Conservation (phyloP, 2,329 filamentous ascomycete species). For the Penicillium brasilianum region DNA sequence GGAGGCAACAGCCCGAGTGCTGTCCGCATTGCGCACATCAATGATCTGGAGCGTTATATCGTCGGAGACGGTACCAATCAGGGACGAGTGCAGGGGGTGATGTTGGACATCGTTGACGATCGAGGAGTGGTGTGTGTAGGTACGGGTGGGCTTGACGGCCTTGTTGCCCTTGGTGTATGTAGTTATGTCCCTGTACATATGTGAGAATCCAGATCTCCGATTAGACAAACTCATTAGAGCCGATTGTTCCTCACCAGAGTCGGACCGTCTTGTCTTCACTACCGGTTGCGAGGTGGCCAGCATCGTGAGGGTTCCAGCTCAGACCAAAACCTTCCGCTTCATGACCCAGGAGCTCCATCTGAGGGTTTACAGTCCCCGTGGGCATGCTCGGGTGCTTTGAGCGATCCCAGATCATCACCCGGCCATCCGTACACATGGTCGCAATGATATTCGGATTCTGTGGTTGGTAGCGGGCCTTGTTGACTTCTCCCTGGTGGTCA, state of each 20-base stretch:
- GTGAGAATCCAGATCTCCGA: neutral
- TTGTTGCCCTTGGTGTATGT: slow-evolving; percentile 73
- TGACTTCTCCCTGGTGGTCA: slow-evolving; percentile 94
- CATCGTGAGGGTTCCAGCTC: slow-evolving; percentile 84
- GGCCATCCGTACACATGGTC: slow-evolving; percentile 85
- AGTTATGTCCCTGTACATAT: slow-evolving; percentile 71
- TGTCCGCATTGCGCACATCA: slow-evolving; percentile 74
- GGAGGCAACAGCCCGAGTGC: slow-evolving; percentile 69
- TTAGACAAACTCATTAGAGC: neutral
- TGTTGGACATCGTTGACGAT: slow-evolving; percentile 98
- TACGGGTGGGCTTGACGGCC: slow-evolving; percentile 71
- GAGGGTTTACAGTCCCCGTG: slow-evolving; percentile 74
- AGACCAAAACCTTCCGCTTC: slow-evolving; percentile 88
- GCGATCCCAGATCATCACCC: slow-evolving; percentile 90
- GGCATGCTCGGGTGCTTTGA: slow-evolving; percentile 88
- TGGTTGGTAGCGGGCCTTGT: slow-evolving; percentile 97
- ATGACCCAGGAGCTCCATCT: slow-evolving; percentile 86
- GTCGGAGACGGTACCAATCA: slow-evolving; percentile 93
- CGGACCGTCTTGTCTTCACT: slow-evolving; percentile 91
- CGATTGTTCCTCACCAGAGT: slow-evolving; percentile 72
- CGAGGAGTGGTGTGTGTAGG: slow-evolving; percentile 84
- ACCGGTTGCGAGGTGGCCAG: slow-evolving; percentile 83
- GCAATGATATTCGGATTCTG: slow-evolving; percentile 97
- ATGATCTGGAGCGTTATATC: slow-evolving; percentile 92
- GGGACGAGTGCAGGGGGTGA: slow-evolving; percentile 80